Percentiles rank a stretch among this genome's conserved stretches.
Conservation (phyloP, 768 basidiomycete genomes). For the Boletus tylopilopsis region DNA sequence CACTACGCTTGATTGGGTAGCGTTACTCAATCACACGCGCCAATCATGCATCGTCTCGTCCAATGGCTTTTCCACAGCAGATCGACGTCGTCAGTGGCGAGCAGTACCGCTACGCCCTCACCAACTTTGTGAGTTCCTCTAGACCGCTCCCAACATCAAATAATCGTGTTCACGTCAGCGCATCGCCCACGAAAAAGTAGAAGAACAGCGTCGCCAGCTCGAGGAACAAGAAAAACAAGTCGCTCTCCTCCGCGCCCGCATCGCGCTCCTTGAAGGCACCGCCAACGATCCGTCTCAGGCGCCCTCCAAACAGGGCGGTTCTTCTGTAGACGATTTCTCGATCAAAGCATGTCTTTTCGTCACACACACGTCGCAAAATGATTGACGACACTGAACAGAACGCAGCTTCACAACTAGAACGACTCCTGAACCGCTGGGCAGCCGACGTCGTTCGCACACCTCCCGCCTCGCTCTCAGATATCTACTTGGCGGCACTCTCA, state of each 20-base stretch:
- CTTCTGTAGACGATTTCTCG: slow-evolving; percentile 82
- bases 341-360: slow-evolving; percentile 56
- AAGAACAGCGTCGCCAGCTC: slow-evolving; percentile 72
- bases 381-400: slow-evolving; percentile 43
- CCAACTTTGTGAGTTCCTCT: slow-evolving; percentile 63
- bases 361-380: neutral
- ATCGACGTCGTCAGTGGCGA: slow-evolving; percentile 45
- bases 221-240: slow-evolving; percentile 84
- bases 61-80: slow-evolving; percentile 14
- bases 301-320: slow-evolving; percentile 42
- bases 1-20: no score
- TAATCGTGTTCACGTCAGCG: slow-evolving; percentile 34
- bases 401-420: slow-evolving; percentile 76
- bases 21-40: neutral
- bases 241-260: slow-evolving; percentile 33
- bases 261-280: slow-evolving; percentile 41
- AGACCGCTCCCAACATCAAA: neutral
- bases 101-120: slow-evolving; percentile 79
- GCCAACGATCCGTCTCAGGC: slow-evolving; percentile 37
- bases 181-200: slow-evolving; percentile 86
- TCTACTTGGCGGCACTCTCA: slow-evolving; percentile 55
- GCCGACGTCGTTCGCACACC: slow-evolving; percentile 4
- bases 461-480: slow-evolving; percentile 37
- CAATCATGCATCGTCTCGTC: neutral
- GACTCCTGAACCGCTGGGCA: slow-evolving; percentile 84